Percentiles rank a stretch among this genome's conserved stretches.
phyloP scores from a whole-genome alignment of 495 filamentous ascomycete genomes.

The Opeltia flavorubescens region DNA sequence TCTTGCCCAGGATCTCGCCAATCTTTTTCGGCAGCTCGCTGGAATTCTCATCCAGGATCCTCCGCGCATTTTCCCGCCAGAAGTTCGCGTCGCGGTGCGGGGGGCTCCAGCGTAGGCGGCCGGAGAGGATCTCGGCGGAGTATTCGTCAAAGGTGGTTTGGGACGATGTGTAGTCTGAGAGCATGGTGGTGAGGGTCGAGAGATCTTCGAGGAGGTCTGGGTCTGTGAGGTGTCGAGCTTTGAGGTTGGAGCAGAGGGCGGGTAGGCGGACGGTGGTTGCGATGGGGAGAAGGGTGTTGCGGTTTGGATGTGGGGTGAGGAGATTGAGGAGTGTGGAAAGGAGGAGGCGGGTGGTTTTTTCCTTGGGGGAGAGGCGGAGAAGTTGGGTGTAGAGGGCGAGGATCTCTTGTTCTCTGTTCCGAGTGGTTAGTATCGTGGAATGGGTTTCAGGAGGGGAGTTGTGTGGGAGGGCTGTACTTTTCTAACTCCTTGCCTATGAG shows the following conservation, averaged over 20 bases:
- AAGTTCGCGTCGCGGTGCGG: conserved; percentile 82
- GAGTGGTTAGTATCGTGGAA: not conserved
- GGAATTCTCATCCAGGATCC: conserved; percentile 73
- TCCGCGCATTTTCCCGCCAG: conserved; percentile 91
- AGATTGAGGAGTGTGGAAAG: conserved; percentile 83
- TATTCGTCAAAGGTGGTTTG: conserved; percentile 98
- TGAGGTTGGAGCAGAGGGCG: conserved; percentile 62
- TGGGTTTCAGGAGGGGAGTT: not conserved
- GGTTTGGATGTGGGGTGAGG: conserved; percentile 50
- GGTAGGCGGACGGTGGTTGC: conserved; percentile 76
- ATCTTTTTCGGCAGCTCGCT: conserved; percentile 70
- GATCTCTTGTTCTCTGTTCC: conserved; percentile 71
- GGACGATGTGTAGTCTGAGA: conserved; percentile 87
- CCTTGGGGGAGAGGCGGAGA: conserved; percentile 83
- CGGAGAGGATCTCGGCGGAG: conserved; percentile 72
- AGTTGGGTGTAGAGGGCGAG: conserved; percentile 81
- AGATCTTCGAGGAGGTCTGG: conserved; percentile 83
- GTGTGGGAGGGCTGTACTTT: conserved; percentile 40
- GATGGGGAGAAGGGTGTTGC: conserved; percentile 60
- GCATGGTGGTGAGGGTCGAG: conserved; percentile 52
- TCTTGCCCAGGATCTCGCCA: conserved; percentile 71
- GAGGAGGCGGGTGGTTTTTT: conserved; percentile 89
- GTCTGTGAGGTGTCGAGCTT: conserved; percentile 73
- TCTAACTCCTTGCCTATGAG: conserved; percentile 76
- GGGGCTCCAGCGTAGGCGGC: conserved; percentile 88